Percentiles rank a stretch among this genome's conserved stretches.
phyloP scores from a whole-genome alignment of 345 rosid species.

The Sisymbrium irio region DNA sequence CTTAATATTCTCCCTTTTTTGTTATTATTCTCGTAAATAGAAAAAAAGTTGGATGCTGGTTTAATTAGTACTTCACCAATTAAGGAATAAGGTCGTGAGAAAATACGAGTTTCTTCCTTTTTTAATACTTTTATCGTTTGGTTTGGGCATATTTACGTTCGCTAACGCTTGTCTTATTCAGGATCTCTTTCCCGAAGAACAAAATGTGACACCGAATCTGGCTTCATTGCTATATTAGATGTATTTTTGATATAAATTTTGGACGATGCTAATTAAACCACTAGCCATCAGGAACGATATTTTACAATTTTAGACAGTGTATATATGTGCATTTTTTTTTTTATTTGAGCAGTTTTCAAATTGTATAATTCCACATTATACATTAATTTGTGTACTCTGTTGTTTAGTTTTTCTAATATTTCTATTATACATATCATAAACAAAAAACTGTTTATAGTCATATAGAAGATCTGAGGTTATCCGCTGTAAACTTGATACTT shows the following conservation, averaged over 20 bases:
- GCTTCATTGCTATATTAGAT: not conserved
- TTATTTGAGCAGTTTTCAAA: too few species aligned
- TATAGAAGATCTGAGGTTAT: not conserved
- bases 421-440: not conserved
- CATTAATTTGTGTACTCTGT: too few species aligned
- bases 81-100: slow-evolving; percentile 22
- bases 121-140: not conserved
- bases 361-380: too few species aligned
- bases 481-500: not conserved
- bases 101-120: slow-evolving; percentile 21
- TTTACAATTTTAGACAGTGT: not conserved
- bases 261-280: slow-evolving; percentile 14
- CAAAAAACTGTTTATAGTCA: not conserved
- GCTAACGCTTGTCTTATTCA: slow-evolving; percentile 18
- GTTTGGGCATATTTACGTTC: slow-evolving; percentile 13
- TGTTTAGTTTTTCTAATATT: not conserved
- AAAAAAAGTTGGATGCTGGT: slow-evolving; percentile 13
- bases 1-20: slow-evolving; percentile 1
- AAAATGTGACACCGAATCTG: slow-evolving; percentile 1
- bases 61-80: slow-evolving; percentile 28
- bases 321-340: not conserved
- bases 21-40: not conserved
- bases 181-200: not conserved
- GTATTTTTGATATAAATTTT: not conserved
- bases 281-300: not conserved